Evolutionary conservation across 306 rosid species (phyloP).

Genomic region (Casuarina glauca): DNA sequence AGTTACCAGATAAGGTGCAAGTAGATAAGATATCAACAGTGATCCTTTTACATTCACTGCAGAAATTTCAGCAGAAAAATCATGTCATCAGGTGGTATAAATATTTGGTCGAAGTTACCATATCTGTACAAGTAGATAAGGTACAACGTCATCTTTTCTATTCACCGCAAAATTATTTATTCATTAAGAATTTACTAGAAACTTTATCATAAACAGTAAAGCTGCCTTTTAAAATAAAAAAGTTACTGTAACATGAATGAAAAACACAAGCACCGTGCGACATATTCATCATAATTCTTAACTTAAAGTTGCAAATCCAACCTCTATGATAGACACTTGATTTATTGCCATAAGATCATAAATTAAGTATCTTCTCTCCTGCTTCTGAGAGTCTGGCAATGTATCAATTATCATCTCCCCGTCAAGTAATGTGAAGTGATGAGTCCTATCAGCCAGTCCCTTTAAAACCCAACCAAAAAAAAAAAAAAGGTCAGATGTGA

Average conservation of each 20-base stretch:
- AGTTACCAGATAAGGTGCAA: neutral
- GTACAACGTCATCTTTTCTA: too few species aligned
- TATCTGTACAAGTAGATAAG: too few species aligned
- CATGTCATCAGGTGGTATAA: neutral
- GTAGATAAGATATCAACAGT: neutral
- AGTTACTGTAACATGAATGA: neutral
- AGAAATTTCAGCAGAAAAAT: neutral
- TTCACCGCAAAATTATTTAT: neutral
- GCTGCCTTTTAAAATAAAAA: neutral
- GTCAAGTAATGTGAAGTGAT: constrained; percentile 85
- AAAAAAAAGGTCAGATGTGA: constrained; percentile 31
- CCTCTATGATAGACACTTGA: constrained; percentile 69
- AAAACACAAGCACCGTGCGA: neutral
- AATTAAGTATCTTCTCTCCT: constrained; percentile 94
- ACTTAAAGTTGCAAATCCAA: constrained; percentile 22
- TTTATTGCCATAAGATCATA: constrained; percentile 89
- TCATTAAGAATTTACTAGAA: neutral
- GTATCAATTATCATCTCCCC: constrained; percentile 97
- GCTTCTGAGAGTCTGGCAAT: constrained; percentile 78
- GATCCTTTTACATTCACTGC: too few species aligned
- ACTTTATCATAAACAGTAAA: neutral
- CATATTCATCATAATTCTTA: neutral
- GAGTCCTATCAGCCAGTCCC: constrained; percentile 71
- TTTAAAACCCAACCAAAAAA: constrained; percentile 28
- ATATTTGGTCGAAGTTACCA: too few species aligned